These are phyloP conservation scores for Rhododendron simsii DNA, from an alignment of 148 eudicot species.

Conservation along the genomic window DNA sequence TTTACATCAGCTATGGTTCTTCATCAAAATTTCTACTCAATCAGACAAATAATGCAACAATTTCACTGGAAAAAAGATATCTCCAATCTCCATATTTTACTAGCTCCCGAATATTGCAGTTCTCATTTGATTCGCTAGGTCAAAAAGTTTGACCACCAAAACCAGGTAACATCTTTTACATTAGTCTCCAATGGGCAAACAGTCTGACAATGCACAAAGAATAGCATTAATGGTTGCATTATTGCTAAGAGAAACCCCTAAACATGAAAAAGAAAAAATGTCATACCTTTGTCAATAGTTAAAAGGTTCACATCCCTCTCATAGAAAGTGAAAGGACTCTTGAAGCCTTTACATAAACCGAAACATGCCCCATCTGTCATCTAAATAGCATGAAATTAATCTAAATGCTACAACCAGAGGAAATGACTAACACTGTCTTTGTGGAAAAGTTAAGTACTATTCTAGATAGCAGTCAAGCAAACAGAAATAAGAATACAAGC, in stretches of 20 bases:
- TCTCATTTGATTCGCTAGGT: background rate
- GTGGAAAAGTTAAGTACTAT: background rate
- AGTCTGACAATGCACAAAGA: background rate
- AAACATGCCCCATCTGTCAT: constrained; percentile 46
- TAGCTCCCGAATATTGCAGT: background rate
- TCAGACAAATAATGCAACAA: background rate
- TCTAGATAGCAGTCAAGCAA: constrained; percentile 2
- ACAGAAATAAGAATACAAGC: background rate
- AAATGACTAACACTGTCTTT: background rate
- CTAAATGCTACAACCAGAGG: too few relatives aligned
- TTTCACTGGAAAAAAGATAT: background rate
- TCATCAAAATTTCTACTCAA: background rate
- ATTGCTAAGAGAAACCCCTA: background rate
- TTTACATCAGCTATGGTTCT: background rate
- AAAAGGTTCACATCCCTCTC: constrained; percentile 49
- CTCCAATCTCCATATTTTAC: background rate
- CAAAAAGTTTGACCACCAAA: background rate
- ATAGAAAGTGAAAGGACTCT: constrained; percentile 34
- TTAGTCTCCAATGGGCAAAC: background rate
- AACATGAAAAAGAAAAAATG: background rate
- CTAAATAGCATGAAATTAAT: constrained; percentile 21
- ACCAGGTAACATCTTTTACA: background rate
- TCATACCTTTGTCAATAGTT: constrained; percentile 55
- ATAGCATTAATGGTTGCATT: background rate
- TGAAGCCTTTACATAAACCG: constrained; percentile 49